Percentiles rank a stretch among this genome's conserved stretches.
These are phyloP conservation scores for Pisolithus sp. DNA, from an alignment of 768 basidiomycete species.

Conservation along the genomic window DNA sequence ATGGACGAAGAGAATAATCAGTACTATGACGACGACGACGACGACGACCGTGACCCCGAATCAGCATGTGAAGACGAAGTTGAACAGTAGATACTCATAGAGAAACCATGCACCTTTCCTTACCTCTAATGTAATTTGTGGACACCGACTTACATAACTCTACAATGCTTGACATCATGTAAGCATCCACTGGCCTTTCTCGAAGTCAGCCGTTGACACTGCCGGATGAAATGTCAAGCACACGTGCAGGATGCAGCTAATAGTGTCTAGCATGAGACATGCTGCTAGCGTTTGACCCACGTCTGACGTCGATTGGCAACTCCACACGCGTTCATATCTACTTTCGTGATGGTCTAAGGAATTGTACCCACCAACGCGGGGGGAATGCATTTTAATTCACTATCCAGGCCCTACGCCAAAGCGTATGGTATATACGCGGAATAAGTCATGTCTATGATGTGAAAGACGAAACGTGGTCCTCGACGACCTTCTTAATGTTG, in stretches of 20 bases:
- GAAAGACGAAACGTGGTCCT: conserved; percentile 82
- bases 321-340: too few species aligned
- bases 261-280: too few species aligned
- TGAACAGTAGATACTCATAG: neutral
- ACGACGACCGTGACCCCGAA: conserved; percentile 17
- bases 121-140: conserved; percentile 1
- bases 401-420: conserved; percentile 11
- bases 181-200: too few species aligned
- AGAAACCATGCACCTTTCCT: neutral
- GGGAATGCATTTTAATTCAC: conserved; percentile 15
- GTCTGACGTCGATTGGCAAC: too few species aligned
- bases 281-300: too few species aligned
- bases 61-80: conserved; percentile 3
- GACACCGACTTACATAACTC: neutral
- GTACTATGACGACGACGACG: conserved; percentile 41
- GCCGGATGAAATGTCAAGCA: too few species aligned
- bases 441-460: conserved; percentile 39
- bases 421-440: conserved; percentile 9
- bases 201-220: too few species aligned
- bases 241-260: too few species aligned
- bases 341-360: neutral
- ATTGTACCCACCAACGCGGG: neutral
- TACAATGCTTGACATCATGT: too few species aligned
- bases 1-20: conserved; percentile 69
- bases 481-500: conserved; percentile 92